These are phyloP conservation scores for Pochonia chlamydosporia DNA, from an alignment of 2,329 filamentous ascomycete genomes.

Conservation along the genomic window DNA sequence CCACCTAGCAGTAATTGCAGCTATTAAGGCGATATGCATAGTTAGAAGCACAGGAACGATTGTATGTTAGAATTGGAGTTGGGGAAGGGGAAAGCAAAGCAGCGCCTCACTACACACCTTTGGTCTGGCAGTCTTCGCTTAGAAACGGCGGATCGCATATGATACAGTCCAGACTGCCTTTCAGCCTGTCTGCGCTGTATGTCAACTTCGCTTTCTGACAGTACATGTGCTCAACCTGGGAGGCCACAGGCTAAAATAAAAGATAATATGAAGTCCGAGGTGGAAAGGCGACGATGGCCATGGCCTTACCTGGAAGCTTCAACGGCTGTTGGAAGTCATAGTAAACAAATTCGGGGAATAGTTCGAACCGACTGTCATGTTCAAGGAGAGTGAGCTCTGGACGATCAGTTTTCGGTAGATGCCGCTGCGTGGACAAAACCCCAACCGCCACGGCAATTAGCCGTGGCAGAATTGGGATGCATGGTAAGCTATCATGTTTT, in stretches of 20 bases:
- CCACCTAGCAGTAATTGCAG: constrained; percentile 70
- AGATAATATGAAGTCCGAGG: no score
- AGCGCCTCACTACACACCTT: constrained; percentile 42
- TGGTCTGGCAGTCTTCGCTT: constrained; percentile 75
- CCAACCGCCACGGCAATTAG: background rate
- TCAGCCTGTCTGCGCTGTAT: constrained; percentile 42
- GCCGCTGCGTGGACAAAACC: constrained; percentile 7
- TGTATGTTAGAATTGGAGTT: background rate
- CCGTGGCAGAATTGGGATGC: background rate
- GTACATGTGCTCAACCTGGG: background rate
- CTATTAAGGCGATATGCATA: constrained; percentile 29
- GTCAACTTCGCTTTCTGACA: background rate
- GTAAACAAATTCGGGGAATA: constrained; percentile 68
- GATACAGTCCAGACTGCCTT: constrained; percentile 60
- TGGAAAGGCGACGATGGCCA: background rate
- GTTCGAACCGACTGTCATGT: constrained; percentile 65
- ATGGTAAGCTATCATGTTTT: background rate
- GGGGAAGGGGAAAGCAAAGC: background rate
- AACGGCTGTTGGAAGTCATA: constrained; percentile 71
- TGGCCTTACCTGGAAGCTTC: constrained; percentile 49
- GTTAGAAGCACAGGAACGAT: background rate
- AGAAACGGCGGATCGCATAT: constrained; percentile 77
- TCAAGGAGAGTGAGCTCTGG: constrained; percentile 65
- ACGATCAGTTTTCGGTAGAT: constrained; percentile 16
- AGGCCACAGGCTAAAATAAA: background rate